Evolutionary conservation across 2,329 filamentous ascomycete genomes (phyloP).

Genomic region (Dissoconium aciculare): DNA sequence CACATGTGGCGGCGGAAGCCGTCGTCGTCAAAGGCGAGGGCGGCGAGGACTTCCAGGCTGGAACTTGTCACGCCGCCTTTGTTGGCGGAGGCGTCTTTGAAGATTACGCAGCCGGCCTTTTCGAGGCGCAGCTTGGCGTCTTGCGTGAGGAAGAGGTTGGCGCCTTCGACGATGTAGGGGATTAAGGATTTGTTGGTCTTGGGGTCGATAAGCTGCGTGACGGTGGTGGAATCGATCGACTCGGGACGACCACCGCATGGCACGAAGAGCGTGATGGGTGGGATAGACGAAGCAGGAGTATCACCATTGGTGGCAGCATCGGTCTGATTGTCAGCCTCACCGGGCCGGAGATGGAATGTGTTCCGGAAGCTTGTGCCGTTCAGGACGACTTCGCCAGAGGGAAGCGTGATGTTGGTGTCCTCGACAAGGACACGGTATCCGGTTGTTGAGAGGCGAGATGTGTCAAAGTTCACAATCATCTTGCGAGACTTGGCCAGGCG

Average conservation of each 20-base stretch:
- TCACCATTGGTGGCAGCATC: too few species aligned
- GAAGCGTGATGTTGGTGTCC: constrained; percentile 75
- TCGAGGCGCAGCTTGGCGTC: constrained; percentile 93
- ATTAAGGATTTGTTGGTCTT: constrained; percentile 69
- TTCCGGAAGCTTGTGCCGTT: constrained; percentile 96
- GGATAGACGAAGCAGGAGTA: too few species aligned
- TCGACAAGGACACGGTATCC: constrained; percentile 90
- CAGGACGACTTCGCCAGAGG: constrained; percentile 68
- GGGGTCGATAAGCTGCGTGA: constrained; percentile 74
- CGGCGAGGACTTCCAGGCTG: constrained; percentile 87
- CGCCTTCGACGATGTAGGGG: constrained; percentile 93
- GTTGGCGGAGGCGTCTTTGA: constrained; percentile 97
- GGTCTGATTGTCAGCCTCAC: constrained; percentile 39
- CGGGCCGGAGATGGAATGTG: constrained; percentile 73
- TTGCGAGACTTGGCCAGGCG: constrained; percentile 71
- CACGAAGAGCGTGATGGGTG: too few species aligned
- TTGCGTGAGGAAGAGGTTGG: constrained; percentile 97
- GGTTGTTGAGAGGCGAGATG: constrained; percentile 67
- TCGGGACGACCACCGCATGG: constrained; percentile 93
- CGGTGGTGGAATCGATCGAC: constrained; percentile 83
- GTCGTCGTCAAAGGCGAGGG: constrained; percentile 81
- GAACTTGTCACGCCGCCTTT: constrained; percentile 97
- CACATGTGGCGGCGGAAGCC: constrained; percentile 93
- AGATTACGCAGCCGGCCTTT: constrained; percentile 83
- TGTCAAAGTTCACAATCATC: constrained; percentile 83